Evolutionary conservation across 306 rosid genomes (phyloP), one percentile per base, ranked within the genome.

Genomic region (Dryas alaskensis): DNA sequence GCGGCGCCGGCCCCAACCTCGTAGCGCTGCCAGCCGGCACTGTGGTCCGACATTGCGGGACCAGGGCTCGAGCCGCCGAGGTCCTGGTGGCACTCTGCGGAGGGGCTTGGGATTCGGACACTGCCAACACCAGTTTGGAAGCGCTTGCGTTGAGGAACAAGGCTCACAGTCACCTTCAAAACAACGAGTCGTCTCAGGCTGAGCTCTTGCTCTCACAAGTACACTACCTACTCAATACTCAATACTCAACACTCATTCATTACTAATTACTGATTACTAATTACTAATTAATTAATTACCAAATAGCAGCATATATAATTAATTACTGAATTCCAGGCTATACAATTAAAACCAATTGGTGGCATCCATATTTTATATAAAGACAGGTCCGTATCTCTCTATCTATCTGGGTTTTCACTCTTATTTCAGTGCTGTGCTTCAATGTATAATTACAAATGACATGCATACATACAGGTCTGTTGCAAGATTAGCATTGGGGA

Each of bases 1-100:
- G 98, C 69, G 94, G 97, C 46, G 77, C 81, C 22, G 98, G 98
- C 42, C 98, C 98, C 42, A 93, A 93, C 83, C 52, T 93, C 25
- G 89, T 60, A 16, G 74, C 85, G n/a, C 60, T 89, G 31, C 97
- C 93, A 0, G 81, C 80, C n/a, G 86, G 80, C 53, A n/a, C 85
- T 63, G 19, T 84, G 40, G 65, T 93, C 14, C 63, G 79, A 16
- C 92, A 91, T 48, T 93, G 97, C 53, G 96, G 86, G 42, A 91
- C 96, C 5, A 75, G 88, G 4, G 83, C 93, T 59, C 90, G 82
- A 60, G 86, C 89, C 14, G 92, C 87, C 11, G 87, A 93, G 86
- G 67, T 89, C 72, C 82, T 63, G 55, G 71, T 50, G 61, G 43
- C 22, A 73, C 60, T 67, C 10, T 74, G 70, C 54, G 84, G 75